Conservation (phyloP, 306 rosid species). For the Mucuna pruriens region DNA sequence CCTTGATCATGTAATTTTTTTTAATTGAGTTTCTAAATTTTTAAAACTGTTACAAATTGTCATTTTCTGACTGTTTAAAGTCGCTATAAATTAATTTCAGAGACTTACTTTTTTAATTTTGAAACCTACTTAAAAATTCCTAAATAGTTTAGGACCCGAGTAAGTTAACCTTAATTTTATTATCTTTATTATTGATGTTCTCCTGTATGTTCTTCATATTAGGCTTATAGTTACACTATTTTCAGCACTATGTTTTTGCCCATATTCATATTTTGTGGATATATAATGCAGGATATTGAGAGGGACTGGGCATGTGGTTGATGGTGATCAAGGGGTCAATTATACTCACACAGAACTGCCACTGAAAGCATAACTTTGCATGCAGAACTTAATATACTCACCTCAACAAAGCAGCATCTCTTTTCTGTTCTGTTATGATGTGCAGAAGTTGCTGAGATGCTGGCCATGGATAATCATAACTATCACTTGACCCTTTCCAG, state of each 20-base stretch:
- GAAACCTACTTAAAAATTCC: no score
- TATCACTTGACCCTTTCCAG: constrained; percentile 39
- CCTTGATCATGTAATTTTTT: no score
- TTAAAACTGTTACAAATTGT: no score
- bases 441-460: constrained; percentile 33
- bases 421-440: constrained; percentile 34
- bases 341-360: constrained; percentile 65
- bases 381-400: constrained; percentile 22
- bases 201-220: not conserved
- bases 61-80: no score
- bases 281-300: constrained; percentile 77
- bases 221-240: not conserved
- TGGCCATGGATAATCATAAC: constrained; percentile 29
- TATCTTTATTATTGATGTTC: not conserved
- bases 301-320: constrained; percentile 81
- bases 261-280: not conserved
- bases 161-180: not conserved
- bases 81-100: no score
- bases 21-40: no score
- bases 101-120: no score
- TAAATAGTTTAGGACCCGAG: no score
- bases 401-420: constrained; percentile 32
- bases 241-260: not conserved
- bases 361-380: constrained; percentile 24
- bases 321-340: constrained; percentile 65